A percentile compares a stretch with the other conserved stretches of the same genome.
These are phyloP conservation scores for Punica granatum DNA, from an alignment of 345 rosid species.

Conservation along the genomic window DNA sequence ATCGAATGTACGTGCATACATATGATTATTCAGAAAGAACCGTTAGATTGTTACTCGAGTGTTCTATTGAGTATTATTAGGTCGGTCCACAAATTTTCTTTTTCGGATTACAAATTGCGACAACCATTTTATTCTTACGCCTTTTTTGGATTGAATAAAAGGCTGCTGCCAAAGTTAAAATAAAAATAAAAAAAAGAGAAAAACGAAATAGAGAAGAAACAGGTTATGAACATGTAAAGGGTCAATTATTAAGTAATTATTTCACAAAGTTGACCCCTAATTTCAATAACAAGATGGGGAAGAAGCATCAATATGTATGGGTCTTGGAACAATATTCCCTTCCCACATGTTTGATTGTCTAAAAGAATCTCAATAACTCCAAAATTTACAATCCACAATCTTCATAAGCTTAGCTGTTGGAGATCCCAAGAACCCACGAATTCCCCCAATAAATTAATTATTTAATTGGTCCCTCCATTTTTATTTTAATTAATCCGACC, in stretches of 20 bases:
- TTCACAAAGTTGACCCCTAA: constrained; percentile 23
- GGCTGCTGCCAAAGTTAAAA: neutral
- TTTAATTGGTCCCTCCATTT: neutral
- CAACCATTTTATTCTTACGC: neutral
- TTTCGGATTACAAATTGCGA: no score
- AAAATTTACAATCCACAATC: constrained; percentile 56
- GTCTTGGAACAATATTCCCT: constrained; percentile 48
- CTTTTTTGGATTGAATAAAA: neutral
- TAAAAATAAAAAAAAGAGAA: neutral
- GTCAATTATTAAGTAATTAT: constrained; percentile 5
- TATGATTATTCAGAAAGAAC: no score
- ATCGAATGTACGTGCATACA: no score
- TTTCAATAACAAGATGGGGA: constrained; percentile 7
- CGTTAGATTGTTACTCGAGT: no score
- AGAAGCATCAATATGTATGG: constrained; percentile 17
- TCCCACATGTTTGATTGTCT: constrained; percentile 72
- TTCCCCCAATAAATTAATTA: neutral
- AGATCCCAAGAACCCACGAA: constrained; percentile 72
- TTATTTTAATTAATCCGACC: constrained; percentile 9
- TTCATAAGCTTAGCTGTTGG: constrained; percentile 40
- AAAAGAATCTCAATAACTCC: constrained; percentile 46
- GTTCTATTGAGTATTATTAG: no score
- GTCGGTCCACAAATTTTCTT: no score
- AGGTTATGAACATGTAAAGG: neutral
- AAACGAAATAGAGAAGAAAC: neutral